These are phyloP conservation scores for Geotrichum carabidarum DNA, from an alignment of 1,139 yeast species.

Conservation along the genomic window DNA sequence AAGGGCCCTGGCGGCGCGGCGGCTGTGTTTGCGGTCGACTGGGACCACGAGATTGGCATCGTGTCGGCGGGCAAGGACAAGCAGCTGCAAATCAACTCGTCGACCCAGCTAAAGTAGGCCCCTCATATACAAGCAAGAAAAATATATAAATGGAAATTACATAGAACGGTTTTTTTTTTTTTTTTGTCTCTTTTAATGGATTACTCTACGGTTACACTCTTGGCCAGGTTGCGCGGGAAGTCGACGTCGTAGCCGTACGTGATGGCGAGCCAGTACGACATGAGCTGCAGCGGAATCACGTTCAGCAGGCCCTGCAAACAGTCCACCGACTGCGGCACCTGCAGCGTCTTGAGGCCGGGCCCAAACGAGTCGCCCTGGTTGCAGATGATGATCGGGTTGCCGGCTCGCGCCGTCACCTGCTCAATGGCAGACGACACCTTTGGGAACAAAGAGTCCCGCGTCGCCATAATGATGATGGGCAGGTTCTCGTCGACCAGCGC, in stretches of 20 bases:
- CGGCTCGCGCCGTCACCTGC: constrained; percentile 96
- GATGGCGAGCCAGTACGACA: constrained; percentile 96
- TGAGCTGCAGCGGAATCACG: constrained; percentile 90
- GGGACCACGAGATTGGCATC: constrained; percentile 77
- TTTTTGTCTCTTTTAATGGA: not conserved
- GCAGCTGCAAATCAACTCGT: constrained; percentile 70
- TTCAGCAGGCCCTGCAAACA: constrained; percentile 95
- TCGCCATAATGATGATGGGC: constrained; percentile 94
- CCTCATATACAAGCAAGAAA: not conserved
- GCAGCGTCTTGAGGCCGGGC: constrained; percentile 48
- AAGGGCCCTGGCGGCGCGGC: constrained; percentile 31
- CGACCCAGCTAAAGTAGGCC: constrained; percentile 5
- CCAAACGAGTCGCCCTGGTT: constrained; percentile 72
- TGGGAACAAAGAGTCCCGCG: constrained; percentile 93
- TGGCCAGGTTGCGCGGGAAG: constrained; percentile 97
- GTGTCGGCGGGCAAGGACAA: constrained; percentile 94
- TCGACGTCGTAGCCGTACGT: constrained; percentile 95
- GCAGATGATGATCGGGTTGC: constrained; percentile 91
- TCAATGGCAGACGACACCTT: constrained; percentile 93
- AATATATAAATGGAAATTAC: not conserved
- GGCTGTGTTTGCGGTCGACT: constrained; percentile 80
- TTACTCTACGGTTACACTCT: constrained; percentile 92
- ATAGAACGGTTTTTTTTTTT: not conserved
- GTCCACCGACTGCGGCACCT: constrained; percentile 94
- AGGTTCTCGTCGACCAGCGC: constrained; percentile 92